Conservation (phyloP, 345 rosid species). For the Eucalyptus coolabah region DNA sequence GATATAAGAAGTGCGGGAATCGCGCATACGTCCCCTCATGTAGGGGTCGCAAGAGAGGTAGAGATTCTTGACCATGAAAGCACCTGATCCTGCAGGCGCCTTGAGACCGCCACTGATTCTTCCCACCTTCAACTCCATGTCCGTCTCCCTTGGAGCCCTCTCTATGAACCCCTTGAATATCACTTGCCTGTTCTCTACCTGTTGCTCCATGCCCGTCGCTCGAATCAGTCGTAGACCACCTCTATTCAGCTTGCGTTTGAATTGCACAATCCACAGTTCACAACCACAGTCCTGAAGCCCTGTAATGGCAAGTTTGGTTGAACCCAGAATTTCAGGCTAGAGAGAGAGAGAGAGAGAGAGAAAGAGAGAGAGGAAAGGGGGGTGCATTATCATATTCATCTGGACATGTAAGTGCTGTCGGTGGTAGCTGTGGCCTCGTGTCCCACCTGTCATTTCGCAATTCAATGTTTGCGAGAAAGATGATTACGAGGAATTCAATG, state of each 20-base stretch:
- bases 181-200: conserved; percentile 31
- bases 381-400: not conserved
- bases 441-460: not conserved
- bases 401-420: not conserved
- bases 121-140: conserved; percentile 30
- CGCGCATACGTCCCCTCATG: not conserved
- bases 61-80: conserved; percentile 30
- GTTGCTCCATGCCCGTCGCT: not conserved
- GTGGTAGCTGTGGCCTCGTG: not conserved
- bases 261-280: not conserved
- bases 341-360: not conserved
- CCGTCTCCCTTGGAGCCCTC: conserved; percentile 23
- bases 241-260: not conserved
- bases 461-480: not conserved
- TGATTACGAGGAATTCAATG: not conserved
- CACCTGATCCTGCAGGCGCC: conserved; percentile 22
- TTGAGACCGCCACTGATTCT: conserved; percentile 7
- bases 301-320: not conserved
- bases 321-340: not conserved
- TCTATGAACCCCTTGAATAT: conserved; percentile 34
- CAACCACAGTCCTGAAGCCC: not conserved
- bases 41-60: not conserved
- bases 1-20: not conserved
- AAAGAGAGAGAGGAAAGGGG: too few relatives aligned
- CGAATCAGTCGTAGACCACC: not conserved